phyloP scores from a whole-genome alignment of 1,139 yeast genomes.

The Magnusiomyces sp. region DNA sequence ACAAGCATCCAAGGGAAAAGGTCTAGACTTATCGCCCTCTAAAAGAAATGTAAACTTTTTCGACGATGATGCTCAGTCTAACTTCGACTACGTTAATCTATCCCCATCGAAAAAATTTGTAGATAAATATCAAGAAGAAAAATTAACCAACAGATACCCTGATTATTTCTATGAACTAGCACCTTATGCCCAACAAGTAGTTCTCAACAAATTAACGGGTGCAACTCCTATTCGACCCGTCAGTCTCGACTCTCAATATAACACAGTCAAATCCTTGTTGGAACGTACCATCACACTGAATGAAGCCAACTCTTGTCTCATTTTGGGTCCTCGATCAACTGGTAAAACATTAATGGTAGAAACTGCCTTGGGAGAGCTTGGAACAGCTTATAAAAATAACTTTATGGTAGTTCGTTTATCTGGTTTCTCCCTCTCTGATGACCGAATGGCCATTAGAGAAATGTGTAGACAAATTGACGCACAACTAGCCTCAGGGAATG shows the following conservation, averaged over 20 bases:
- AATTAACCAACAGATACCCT: background rate
- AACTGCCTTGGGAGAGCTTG: constrained; percentile 45
- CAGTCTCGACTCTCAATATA: constrained; percentile 26
- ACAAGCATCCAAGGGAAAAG: too few species aligned
- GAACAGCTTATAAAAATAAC: constrained; percentile 32
- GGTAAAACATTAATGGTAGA: constrained; percentile 68
- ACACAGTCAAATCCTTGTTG: constrained; percentile 48
- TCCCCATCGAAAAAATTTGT: too few species aligned
- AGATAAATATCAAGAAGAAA: too few species aligned
- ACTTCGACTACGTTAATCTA: too few species aligned
- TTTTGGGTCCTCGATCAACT: constrained; percentile 72
- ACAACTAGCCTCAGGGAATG: constrained; percentile 27
- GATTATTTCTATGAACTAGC: background rate
- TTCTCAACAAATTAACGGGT: background rate
- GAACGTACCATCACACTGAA: constrained; percentile 57
- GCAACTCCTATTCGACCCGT: constrained; percentile 5
- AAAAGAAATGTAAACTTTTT: too few species aligned
- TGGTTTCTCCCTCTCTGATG: constrained; percentile 69
- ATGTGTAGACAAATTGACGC: constrained; percentile 75
- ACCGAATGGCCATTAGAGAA: constrained; percentile 69
- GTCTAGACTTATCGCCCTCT: too few species aligned
- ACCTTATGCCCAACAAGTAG: background rate
- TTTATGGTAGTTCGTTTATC: constrained; percentile 58
- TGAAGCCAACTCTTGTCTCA: constrained; percentile 73
- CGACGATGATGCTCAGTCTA: too few species aligned